Conservation (phyloP, 768 basidiomycete genomes). For the Amanita molliuscula region DNA sequence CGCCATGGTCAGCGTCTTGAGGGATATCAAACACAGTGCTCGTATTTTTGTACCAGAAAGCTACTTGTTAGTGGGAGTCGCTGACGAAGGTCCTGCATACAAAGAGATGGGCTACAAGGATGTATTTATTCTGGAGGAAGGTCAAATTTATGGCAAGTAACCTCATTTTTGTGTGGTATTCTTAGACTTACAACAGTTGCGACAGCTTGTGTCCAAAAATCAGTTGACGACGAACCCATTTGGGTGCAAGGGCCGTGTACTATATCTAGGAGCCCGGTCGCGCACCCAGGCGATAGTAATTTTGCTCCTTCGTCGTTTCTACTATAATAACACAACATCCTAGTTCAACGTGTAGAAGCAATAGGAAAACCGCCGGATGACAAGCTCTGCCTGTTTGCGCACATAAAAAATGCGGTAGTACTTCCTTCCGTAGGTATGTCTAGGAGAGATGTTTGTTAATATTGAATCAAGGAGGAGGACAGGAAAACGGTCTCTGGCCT, state of each 20-base stretch:
- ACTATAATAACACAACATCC: neutral
- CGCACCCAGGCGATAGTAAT: conserved; percentile 67
- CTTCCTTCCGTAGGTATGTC: conserved; percentile 49
- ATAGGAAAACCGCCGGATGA: conserved; percentile 59
- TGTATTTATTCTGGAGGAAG: conserved; percentile 42
- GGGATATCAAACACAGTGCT: conserved; percentile 68
- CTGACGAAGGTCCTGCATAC: conserved; percentile 74
- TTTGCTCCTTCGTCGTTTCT: neutral
- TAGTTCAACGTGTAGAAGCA: conserved; percentile 62
- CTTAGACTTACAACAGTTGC: neutral
- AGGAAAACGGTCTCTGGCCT: conserved; percentile 58
- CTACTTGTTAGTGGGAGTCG: conserved; percentile 67
- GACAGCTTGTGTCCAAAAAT: conserved; percentile 50
- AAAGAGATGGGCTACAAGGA: conserved; percentile 29
- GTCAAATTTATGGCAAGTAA: conserved; percentile 56
- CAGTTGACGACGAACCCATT: conserved; percentile 33
- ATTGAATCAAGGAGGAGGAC: neutral
- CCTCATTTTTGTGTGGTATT: neutral
- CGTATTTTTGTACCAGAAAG: conserved; percentile 62
- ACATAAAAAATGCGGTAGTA: conserved; percentile 64
- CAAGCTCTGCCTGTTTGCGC: conserved; percentile 43
- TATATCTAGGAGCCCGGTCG: conserved; percentile 64
- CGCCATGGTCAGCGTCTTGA: conserved; percentile 52
- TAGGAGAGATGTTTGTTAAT: neutral
- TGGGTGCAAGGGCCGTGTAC: conserved; percentile 53